Evolutionary conservation across 352 stramenopile genomes (phyloP).

Genomic region (Globisporangium yorkense): DNA sequence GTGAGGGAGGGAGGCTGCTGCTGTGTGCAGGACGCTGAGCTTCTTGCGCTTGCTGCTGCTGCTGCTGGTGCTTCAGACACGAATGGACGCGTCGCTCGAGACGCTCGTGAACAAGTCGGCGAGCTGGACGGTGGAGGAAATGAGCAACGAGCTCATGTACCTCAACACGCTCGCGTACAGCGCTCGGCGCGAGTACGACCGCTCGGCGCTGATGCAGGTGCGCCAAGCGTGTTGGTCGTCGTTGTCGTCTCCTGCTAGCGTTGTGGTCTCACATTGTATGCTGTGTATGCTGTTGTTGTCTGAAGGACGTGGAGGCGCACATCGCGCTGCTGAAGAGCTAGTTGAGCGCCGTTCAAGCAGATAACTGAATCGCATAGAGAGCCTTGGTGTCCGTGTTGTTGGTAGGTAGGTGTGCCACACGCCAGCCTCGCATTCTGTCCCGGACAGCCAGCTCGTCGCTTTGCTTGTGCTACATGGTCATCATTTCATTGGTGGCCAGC

Average conservation of each 20-base stretch:
- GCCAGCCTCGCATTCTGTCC: no score
- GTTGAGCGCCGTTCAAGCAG: background rate
- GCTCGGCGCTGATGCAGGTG: slow-evolving; percentile 64
- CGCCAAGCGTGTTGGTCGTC: background rate
- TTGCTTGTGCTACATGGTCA: no score
- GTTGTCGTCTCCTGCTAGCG: background rate
- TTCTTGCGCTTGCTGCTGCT: no score
- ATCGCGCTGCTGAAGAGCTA: slow-evolving; percentile 6
- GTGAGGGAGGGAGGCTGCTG: background rate
- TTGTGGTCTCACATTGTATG: no score
- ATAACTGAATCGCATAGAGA: no score
- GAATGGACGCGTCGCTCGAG: slow-evolving; percentile 45
- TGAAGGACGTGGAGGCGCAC: slow-evolving; percentile 6
- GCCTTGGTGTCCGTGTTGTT: background rate
- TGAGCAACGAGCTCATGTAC: slow-evolving; percentile 60
- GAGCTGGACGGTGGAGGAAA: slow-evolving; percentile 64
- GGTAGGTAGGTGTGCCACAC: no score
- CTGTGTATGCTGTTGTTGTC: background rate
- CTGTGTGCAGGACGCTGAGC: no score
- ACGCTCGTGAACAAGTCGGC: slow-evolving; percentile 51
- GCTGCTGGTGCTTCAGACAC: slow-evolving; percentile 21
- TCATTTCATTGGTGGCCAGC: no score
- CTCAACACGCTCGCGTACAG: slow-evolving; percentile 70
- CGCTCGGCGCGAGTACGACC: slow-evolving; percentile 56
- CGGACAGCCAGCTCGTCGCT: no score